Percentiles rank a stretch among this genome's conserved stretches.
These are phyloP conservation scores for Torulaspora microellipsoides DNA, from an alignment of 805 yeast genomes.

Conservation along the genomic window DNA sequence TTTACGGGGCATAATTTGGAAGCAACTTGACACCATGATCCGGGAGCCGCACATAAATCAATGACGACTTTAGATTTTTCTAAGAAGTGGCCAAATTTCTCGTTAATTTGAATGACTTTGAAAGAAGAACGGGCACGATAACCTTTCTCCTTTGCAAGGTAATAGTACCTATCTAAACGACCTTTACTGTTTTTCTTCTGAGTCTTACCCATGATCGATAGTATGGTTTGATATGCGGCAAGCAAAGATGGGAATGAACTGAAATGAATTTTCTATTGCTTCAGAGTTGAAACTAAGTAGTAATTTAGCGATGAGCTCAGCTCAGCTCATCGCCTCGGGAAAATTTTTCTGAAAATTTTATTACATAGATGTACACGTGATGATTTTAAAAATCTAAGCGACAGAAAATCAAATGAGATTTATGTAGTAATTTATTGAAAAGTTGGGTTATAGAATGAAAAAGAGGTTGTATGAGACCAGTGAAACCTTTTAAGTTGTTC, in stretches of 20 bases:
- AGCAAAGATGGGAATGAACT: not conserved
- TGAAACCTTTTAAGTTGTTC: too few species aligned
- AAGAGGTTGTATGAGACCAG: too few species aligned
- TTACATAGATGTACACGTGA: too few species aligned
- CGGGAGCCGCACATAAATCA: conserved; percentile 98
- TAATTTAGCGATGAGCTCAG: conserved; percentile 8
- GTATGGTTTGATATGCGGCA: not conserved
- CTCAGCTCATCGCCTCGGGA: conserved; percentile 12
- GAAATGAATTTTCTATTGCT: not conserved
- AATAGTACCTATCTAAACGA: conserved; percentile 97
- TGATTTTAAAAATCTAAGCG: too few species aligned
- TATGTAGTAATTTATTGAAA: too few species aligned
- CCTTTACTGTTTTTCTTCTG: conserved; percentile 97
- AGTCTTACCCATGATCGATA: conserved; percentile 69
- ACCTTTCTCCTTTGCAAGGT: conserved; percentile 95
- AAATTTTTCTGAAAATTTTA: conserved; percentile 5
- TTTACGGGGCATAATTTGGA: conserved; percentile 87
- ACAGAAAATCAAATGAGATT: too few species aligned
- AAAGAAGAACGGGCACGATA: conserved; percentile 98
- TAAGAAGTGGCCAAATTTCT: conserved; percentile 91
- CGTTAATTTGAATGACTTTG: conserved; percentile 90
- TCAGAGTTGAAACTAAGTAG: not conserved
- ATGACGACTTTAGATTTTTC: conserved; percentile 94
- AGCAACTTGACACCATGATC: conserved; percentile 99
- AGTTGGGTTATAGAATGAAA: too few species aligned